Conservation (phyloP, 257 asterid species). For the Rehmannia glutinosa region DNA sequence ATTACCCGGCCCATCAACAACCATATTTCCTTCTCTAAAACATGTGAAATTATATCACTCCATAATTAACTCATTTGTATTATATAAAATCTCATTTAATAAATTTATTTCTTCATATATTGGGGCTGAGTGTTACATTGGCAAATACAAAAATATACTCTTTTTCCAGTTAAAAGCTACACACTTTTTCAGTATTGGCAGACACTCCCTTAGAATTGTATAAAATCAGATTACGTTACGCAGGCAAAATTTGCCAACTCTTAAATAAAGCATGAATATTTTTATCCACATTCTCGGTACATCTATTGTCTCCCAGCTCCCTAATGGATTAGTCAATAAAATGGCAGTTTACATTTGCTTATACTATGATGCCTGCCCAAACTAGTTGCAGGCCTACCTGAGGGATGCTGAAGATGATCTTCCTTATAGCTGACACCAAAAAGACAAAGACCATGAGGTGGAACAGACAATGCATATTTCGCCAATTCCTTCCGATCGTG, state of each 20-base stretch:
- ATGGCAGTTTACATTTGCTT: slow-evolving; percentile 63
- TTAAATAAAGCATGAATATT: neutral
- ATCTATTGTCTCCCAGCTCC: neutral
- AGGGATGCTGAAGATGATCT: slow-evolving; percentile 63
- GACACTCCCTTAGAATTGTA: neutral
- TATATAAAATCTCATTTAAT: too few species aligned
- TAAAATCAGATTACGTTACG: neutral
- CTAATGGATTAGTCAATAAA: slow-evolving; percentile 21
- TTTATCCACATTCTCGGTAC: neutral
- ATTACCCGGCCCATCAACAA: too few species aligned
- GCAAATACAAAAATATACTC: too few species aligned
- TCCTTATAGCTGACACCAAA: slow-evolving; percentile 44
- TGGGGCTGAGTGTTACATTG: too few species aligned
- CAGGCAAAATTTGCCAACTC: neutral
- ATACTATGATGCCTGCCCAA: slow-evolving; percentile 55
- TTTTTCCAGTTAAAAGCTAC: too few species aligned
- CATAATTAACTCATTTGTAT: too few species aligned
- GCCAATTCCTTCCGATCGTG: slow-evolving; percentile 85
- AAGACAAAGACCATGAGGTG: slow-evolving; percentile 81
- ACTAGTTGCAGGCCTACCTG: slow-evolving; percentile 51
- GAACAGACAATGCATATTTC: slow-evolving; percentile 49
- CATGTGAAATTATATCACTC: too few species aligned
- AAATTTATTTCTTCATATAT: too few species aligned
- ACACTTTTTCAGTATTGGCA: too few species aligned
- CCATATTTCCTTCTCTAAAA: too few species aligned